A percentile compares a stretch with the other conserved stretches of the same genome.
phyloP scores from a whole-genome alignment of 441 rosid species.

The Biscutella laevigata region DNA sequence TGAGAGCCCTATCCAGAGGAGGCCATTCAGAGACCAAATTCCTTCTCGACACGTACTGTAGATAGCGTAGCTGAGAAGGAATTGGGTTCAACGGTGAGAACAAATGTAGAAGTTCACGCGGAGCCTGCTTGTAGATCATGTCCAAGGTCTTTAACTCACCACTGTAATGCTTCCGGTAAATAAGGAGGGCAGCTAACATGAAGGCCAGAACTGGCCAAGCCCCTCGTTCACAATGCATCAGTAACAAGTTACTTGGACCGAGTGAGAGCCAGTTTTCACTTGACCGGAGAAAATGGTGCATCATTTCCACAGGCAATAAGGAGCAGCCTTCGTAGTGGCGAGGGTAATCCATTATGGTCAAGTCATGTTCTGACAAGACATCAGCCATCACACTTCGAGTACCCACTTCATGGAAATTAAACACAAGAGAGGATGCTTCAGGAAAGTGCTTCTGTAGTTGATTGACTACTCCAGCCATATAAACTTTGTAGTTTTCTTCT shows the following conservation, averaged over 20 bases:
- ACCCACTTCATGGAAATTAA: conserved; percentile 75
- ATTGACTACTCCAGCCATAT: conserved; percentile 50
- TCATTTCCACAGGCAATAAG: conserved; percentile 62
- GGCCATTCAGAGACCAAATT: conserved; percentile 88
- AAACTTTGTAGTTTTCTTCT: conserved; percentile 53
- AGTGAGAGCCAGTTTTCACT: conserved; percentile 94
- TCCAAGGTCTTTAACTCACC: conserved; percentile 86
- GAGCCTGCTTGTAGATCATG: conserved; percentile 89
- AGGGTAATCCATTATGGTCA: conserved; percentile 96
- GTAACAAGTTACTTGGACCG: conserved; percentile 60
- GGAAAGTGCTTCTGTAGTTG: conserved; percentile 69
- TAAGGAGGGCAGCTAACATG: conserved; percentile 70
- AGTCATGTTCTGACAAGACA: conserved; percentile 57
- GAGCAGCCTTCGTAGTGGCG: conserved; percentile 88
- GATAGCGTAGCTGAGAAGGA: conserved; percentile 83
- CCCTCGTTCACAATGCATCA: conserved; percentile 86
- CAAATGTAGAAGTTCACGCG: conserved; percentile 72
- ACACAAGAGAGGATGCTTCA: conserved; percentile 72
- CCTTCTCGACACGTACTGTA: conserved; percentile 85
- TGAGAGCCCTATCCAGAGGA: conserved; percentile 74
- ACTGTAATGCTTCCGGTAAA: conserved; percentile 74
- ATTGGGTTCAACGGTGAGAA: conserved; percentile 76
- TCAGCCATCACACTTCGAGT: conserved; percentile 49
- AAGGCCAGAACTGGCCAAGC: conserved; percentile 87
- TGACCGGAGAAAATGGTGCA: conserved; percentile 86